Evolutionary conservation across 2,329 filamentous ascomycete species (phyloP).

Genomic region (Aspergillus sergii): DNA sequence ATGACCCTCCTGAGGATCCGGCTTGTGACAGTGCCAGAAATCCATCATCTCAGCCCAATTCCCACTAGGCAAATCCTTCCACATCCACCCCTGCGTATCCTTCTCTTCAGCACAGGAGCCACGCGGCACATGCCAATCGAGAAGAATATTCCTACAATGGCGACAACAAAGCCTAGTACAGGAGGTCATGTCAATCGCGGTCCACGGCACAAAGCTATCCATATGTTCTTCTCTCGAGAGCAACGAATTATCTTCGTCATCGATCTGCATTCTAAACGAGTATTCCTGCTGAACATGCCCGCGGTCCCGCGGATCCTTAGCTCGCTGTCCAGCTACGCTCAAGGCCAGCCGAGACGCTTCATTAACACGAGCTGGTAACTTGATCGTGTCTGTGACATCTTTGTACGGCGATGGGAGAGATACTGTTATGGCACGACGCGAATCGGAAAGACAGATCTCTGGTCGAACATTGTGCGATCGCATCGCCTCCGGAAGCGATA

Average conservation of each 20-base stretch:
- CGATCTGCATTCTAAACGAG: constrained; percentile 57
- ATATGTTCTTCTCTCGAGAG: constrained; percentile 24
- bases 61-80: constrained; percentile 94
- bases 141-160: constrained; percentile 35
- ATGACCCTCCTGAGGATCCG: constrained; percentile 54
- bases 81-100: constrained; percentile 51
- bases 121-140: constrained; percentile 21
- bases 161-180: constrained; percentile 41
- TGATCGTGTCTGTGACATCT: constrained; percentile 44
- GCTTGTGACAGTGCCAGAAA: constrained; percentile 99
- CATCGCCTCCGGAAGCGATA: constrained; percentile 44
- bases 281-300: constrained; percentile 45
- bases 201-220: constrained; percentile 42
- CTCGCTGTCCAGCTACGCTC: constrained; percentile 5
- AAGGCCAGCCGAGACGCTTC: constrained; percentile 29
- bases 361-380: constrained; percentile 48
- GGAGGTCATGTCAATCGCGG: constrained; percentile 39
- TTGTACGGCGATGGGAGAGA: constrained; percentile 35
- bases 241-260: constrained; percentile 35
- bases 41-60: constrained; percentile 99
- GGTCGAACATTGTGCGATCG: constrained; percentile 16
- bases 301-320: neutral
- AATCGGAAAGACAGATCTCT: constrained; percentile 36
- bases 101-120: neutral
- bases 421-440: constrained; percentile 37